Base-by-base conservation (phyloP, 805 yeast genomes). In the Yueomyces sinensis region DNA sequence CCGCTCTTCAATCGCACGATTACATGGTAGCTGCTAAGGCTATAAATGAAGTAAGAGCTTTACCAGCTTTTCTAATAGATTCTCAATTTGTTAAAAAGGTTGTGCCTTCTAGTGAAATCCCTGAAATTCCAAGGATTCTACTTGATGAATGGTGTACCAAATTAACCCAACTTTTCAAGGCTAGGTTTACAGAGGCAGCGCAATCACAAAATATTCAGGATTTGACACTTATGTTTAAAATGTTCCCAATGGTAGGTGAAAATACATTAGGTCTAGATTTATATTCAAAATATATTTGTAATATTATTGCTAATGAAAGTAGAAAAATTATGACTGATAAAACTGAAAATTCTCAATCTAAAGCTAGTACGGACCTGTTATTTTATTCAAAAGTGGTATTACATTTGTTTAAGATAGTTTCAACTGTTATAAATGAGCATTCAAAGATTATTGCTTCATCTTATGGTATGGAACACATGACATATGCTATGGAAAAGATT, bases 91-190 rank as follows among this genome's bases (percentile, higher is more conserved):
- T 94, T 2, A 68, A 75, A 33, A 74, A 67, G 31, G 82, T 81
- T 47, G 89, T 89, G 14, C 98, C 98, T 0, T 75, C 94, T 0
- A 64, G 80, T 9, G 93, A 83, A 37, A 66, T 86, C 13, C 94
- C 95, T 0, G 94, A 83, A 33, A 60, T 70, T 34, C 97, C 98
- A 0, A 49, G 53, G 9, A 65, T 58, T 2, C 58, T 81, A 0
- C 46, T 91, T 1, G 50, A 59, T 1, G 61, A 61, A 13, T 82
- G 93, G 75, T 67, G 74, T 4, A 61, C 58, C 2, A 66, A 74
- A 27, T 62, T 91, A 38, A 74, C 71, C 4, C 51, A 52, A 1
- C 57, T 73, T 3, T 84, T 87, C 47, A 58, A 65, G 25, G 49
- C 61, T 9, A 77, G 76, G 43, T 91, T 91, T 56, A 67, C 67